These are phyloP conservation scores for Hyphopichia homilentoma DNA, from an alignment of 805 yeast genomes.

Conservation along the genomic window DNA sequence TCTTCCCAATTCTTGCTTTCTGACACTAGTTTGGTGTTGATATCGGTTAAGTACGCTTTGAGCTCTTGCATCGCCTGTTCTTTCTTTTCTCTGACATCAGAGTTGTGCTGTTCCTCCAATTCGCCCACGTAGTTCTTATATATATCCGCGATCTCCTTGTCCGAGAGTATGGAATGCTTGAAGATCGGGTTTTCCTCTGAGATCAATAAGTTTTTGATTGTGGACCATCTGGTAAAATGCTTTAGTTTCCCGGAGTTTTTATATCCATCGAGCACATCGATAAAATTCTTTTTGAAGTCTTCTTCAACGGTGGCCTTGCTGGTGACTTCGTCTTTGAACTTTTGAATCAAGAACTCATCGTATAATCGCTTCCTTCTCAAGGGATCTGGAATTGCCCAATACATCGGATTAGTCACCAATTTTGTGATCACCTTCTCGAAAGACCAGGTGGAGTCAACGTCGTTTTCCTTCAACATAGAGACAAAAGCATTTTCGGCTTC, in stretches of 20 bases:
- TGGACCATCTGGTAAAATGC: slow-evolving; percentile 62
- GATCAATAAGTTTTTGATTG: slow-evolving; percentile 45
- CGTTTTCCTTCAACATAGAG: slow-evolving; percentile 47
- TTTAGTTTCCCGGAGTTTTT: slow-evolving; percentile 34
- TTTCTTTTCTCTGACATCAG: slow-evolving; percentile 22
- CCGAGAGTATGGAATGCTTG: slow-evolving; percentile 56
- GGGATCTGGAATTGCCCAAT: slow-evolving; percentile 66
- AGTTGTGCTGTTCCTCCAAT: slow-evolving; percentile 29
- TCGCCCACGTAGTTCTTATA: slow-evolving; percentile 48
- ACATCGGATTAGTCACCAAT: slow-evolving; percentile 56
- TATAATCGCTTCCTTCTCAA: slow-evolving; percentile 55
- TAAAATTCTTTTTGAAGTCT: slow-evolving; percentile 53
- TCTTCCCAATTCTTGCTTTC: slow-evolving; percentile 36
- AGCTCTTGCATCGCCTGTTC: slow-evolving; percentile 52
- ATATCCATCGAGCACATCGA: slow-evolving; percentile 40
- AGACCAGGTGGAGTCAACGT: slow-evolving; percentile 74
- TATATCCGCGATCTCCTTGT: slow-evolving; percentile 50
- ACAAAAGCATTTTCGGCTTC: slow-evolving; percentile 47
- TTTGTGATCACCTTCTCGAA: slow-evolving; percentile 61
- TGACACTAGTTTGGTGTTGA: slow-evolving; percentile 24
- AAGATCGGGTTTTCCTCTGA: slow-evolving; percentile 64
- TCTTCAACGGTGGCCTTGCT: slow-evolving; percentile 52
- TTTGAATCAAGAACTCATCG: slow-evolving; percentile 54
- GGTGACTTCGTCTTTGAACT: slow-evolving; percentile 45
- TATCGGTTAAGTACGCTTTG: slow-evolving; percentile 44